Conservation (phyloP, 352 stramenopile species). For the Phytophthora capsici region DNA sequence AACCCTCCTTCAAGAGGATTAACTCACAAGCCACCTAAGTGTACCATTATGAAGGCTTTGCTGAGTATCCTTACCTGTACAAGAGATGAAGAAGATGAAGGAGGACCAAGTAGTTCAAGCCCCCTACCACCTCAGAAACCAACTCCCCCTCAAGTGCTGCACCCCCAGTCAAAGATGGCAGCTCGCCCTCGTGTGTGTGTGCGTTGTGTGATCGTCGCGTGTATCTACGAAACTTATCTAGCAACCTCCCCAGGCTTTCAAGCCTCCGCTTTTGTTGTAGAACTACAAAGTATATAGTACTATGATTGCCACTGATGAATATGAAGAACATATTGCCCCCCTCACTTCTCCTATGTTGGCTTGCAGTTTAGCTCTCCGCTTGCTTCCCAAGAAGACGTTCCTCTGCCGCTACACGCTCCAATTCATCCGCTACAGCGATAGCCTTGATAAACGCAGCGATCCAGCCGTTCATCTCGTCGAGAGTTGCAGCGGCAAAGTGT, state of each 20-base stretch:
- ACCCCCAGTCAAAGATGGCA: slow-evolving; percentile 10
- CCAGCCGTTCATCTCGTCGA: slow-evolving; percentile 80
- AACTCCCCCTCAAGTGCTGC: slow-evolving; percentile 19
- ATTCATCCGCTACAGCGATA: slow-evolving; percentile 63
- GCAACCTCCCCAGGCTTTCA: slow-evolving; percentile 19
- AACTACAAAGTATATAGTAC: slow-evolving; percentile 56
- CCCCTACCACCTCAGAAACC: slow-evolving; percentile 10
- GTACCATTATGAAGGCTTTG: slow-evolving; percentile 46
- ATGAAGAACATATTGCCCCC: slow-evolving; percentile 40
- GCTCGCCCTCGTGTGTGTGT: slow-evolving; percentile 19
- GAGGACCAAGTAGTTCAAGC: slow-evolving; percentile 36
- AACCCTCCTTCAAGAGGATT: slow-evolving; percentile 19
- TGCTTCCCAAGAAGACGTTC: slow-evolving; percentile 14
- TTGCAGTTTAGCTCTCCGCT: slow-evolving; percentile 5
- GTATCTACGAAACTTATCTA: slow-evolving; percentile 34
- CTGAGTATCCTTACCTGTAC: slow-evolving; percentile 28
- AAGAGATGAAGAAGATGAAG: slow-evolving; percentile 42
- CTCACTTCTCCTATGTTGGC: neutral
- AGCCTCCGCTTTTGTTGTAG: slow-evolving; percentile 51
- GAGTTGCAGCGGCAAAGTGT: slow-evolving; percentile 58
- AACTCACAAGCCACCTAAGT: slow-evolving; percentile 26
- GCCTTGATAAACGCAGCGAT: slow-evolving; percentile 66
- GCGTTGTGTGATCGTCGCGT: slow-evolving; percentile 35
- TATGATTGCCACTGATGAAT: slow-evolving; percentile 44
- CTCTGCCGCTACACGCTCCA: slow-evolving; percentile 38